A percentile compares a stretch with the other conserved stretches of the same genome.
These are phyloP conservation scores for Ilyonectria robusta DNA, from an alignment of 2,329 filamentous ascomycete genomes.

Conservation along the genomic window DNA sequence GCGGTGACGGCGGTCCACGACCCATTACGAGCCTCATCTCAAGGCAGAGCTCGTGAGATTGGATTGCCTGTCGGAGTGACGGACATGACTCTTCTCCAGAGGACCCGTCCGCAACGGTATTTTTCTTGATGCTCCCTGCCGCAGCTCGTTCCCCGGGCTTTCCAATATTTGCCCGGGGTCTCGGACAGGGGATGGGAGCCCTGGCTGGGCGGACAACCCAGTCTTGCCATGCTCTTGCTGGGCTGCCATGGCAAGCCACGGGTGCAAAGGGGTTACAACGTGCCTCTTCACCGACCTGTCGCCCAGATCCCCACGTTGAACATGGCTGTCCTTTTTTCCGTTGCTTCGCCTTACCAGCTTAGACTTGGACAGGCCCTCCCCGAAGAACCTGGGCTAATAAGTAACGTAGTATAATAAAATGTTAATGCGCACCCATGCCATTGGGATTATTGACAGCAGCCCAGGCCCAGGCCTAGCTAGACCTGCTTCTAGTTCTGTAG, in stretches of 20 bases:
- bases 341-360: neutral
- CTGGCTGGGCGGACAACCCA: neutral
- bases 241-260: neutral
- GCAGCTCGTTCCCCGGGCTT: neutral
- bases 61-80: slow-evolving; percentile 2
- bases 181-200: neutral
- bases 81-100: slow-evolving; percentile 3
- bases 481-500: slow-evolving; percentile 1
- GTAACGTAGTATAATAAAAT: neutral
- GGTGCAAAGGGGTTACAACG: neutral
- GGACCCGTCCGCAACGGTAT: neutral
- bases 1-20: slow-evolving; percentile 23
- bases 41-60: slow-evolving; percentile 4
- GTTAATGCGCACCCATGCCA: slow-evolving; percentile 13
- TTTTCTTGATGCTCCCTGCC: neutral
- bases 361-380: neutral
- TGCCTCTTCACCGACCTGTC: neutral
- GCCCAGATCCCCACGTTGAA: neutral
- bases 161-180: too few species aligned
- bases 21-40: slow-evolving; percentile 24
- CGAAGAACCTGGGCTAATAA: neutral
- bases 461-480: neutral
- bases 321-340: neutral
- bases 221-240: neutral
- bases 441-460: slow-evolving; percentile 3